phyloP scores from a whole-genome alignment of 2,329 filamentous ascomycete genomes.

The Nemania sp. region DNA sequence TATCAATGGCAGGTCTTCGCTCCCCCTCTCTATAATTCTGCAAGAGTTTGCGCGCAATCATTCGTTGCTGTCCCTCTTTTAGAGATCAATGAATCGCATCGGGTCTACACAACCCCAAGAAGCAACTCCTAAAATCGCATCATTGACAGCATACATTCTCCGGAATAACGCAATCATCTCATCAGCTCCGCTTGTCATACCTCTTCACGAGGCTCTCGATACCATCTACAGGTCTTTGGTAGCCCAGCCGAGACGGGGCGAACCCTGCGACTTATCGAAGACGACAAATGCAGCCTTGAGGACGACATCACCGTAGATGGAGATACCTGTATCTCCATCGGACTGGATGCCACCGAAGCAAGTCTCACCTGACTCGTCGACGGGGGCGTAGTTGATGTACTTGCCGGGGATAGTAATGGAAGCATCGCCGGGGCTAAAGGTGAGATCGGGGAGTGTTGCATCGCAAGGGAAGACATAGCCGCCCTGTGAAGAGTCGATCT shows the following conservation, averaged over 20 bases:
- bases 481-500: constrained; percentile 44
- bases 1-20: too few species aligned
- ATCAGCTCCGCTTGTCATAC: background rate
- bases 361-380: constrained; percentile 46
- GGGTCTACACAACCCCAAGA: too few species aligned
- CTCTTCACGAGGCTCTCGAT: background rate
- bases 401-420: constrained; percentile 55
- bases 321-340: constrained; percentile 44
- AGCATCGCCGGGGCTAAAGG: constrained; percentile 52
- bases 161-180: background rate
- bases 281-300: constrained; percentile 69
- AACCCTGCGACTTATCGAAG: constrained; percentile 51
- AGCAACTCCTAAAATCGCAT: too few species aligned
- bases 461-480: constrained; percentile 60
- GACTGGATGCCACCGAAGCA: constrained; percentile 72
- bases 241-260: constrained; percentile 51
- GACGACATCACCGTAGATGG: constrained; percentile 69
- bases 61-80: too few species aligned
- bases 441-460: constrained; percentile 52
- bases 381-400: constrained; percentile 54
- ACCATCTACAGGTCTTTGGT: constrained; percentile 35
- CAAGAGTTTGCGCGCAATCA: too few species aligned
- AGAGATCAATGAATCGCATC: too few species aligned
- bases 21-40: too few species aligned
- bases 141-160: background rate